Evolutionary conservation across 2,329 filamentous ascomycete species (phyloP).

Genomic region (Ilyonectria sp.): DNA sequence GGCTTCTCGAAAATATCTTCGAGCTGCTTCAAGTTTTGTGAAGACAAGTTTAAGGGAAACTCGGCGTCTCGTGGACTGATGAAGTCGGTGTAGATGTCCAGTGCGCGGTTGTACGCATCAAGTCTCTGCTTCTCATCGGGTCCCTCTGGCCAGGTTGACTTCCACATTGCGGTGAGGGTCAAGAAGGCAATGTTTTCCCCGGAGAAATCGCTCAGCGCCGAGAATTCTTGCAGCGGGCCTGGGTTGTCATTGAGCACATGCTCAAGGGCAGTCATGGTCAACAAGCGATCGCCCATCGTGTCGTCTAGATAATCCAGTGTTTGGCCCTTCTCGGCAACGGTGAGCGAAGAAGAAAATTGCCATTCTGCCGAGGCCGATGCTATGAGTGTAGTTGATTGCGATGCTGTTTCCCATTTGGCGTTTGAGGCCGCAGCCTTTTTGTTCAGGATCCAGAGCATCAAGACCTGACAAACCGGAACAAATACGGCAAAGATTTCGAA

Average conservation of each 20-base stretch:
- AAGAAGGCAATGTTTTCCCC: conserved; percentile 81
- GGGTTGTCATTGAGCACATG: conserved; percentile 71
- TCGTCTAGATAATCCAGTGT: conserved; percentile 17
- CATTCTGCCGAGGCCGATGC: conserved; percentile 30
- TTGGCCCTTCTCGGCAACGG: conserved; percentile 14
- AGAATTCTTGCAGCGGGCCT: conserved; percentile 72
- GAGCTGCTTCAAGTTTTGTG: conserved; percentile 64
- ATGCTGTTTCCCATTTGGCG: conserved; percentile 26
- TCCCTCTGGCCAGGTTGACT: conserved; percentile 49
- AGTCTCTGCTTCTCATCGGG: conserved; percentile 40
- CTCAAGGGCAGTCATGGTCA: conserved; percentile 75
- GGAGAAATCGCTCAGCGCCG: conserved; percentile 76
- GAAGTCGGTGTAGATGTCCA: conserved; percentile 74
- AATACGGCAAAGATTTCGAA: conserved; percentile 75
- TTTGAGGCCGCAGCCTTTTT: conserved; percentile 46
- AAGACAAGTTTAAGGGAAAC: conserved; percentile 77
- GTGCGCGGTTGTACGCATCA: conserved; percentile 69
- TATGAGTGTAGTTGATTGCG: conserved; percentile 28
- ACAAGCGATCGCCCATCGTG: conserved; percentile 58
- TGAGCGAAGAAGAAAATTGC: conserved; percentile 13
- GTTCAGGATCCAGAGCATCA: conserved; percentile 57
- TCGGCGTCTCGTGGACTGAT: conserved; percentile 72
- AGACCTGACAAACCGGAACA: conserved; percentile 73
- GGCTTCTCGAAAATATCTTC: conserved; percentile 69
- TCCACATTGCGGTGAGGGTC: conserved; percentile 71